Percentiles rank a stretch among this genome's conserved stretches.
These are phyloP conservation scores for Macrotyloma uniflorum DNA, from an alignment of 306 rosid genomes.

Conservation along the genomic window DNA sequence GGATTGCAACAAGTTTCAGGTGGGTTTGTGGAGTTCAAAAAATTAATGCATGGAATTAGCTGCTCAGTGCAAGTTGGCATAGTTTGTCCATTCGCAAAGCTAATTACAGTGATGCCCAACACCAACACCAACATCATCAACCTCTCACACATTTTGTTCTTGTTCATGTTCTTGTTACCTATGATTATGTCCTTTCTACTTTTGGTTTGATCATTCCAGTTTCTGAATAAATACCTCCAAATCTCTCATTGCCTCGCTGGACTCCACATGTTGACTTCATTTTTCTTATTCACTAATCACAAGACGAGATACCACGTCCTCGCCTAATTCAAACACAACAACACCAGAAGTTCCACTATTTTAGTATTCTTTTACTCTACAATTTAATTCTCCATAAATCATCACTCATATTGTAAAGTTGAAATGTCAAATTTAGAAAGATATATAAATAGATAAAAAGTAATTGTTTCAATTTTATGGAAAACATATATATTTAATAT, in stretches of 20 bases:
- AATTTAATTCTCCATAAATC: too few relatives aligned
- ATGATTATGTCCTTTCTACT: too few relatives aligned
- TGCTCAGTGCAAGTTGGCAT: not conserved
- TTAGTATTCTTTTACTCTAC: too few relatives aligned
- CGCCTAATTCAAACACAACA: not conserved
- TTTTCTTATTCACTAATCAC: not conserved
- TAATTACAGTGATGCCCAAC: not conserved
- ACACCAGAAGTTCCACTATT: not conserved
- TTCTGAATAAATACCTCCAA: not conserved
- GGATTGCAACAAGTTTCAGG: conserved; percentile 56
- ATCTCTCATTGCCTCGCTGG: not conserved
- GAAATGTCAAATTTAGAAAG: too few relatives aligned
- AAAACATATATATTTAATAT: too few relatives aligned
- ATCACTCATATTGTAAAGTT: too few relatives aligned
- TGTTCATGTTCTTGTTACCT: not conserved
- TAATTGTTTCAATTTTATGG: not conserved
- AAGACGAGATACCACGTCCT: not conserved
- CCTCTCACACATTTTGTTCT: not conserved
- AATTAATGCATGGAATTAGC: conserved; percentile 37
- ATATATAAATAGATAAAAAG: too few relatives aligned
- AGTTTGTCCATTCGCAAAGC: conserved; percentile 18
- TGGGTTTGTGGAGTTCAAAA: conserved; percentile 45
- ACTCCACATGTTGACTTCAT: not conserved
- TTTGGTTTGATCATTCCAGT: not conserved
- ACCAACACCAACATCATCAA: not conserved